A percentile compares a stretch with the other conserved stretches of the same genome.
phyloP scores from a whole-genome alignment of 192 early-diverging fungal species.

The Rhizophagus sp. region DNA sequence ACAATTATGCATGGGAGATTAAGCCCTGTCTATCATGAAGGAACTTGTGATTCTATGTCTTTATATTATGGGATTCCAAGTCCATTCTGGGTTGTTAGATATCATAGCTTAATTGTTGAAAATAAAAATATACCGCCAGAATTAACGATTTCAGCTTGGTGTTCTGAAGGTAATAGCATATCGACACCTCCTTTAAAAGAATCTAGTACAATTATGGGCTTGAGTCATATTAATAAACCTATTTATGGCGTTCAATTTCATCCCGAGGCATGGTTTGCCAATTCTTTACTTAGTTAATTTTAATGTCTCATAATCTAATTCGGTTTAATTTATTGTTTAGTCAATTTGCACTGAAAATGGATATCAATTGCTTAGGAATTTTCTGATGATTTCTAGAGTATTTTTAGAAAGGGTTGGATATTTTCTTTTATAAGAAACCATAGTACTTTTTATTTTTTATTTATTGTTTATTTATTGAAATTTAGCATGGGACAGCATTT shows the following conservation, averaged over 20 bases:
- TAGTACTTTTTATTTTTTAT: background rate
- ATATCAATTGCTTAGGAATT: slow-evolving; percentile 69
- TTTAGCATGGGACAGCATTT: background rate
- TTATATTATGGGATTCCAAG: slow-evolving; percentile 64
- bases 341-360: slow-evolving; percentile 89
- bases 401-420: slow-evolving; percentile 42
- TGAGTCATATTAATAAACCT: slow-evolving; percentile 68
- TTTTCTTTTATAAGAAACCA: background rate
- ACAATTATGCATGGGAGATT: slow-evolving; percentile 85
- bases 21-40: slow-evolving; percentile 52
- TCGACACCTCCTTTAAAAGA: slow-evolving; percentile 3
- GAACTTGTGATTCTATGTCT: slow-evolving; percentile 20
- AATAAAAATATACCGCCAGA: slow-evolving; percentile 54
- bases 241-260: slow-evolving; percentile 95
- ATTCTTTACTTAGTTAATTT: slow-evolving; percentile 6
- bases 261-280: slow-evolving; percentile 65
- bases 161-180: slow-evolving; percentile 40
- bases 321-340: slow-evolving; percentile 19
- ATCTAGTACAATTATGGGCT: slow-evolving; percentile 70
- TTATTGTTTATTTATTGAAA: background rate
- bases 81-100: slow-evolving; percentile 79
- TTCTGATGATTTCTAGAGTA: slow-evolving; percentile 51
- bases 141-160: slow-evolving; percentile 68
- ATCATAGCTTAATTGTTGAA: slow-evolving; percentile 86
- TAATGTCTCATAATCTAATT: background rate